These are phyloP conservation scores for Leucaena leucocephala DNA, from an alignment of 306 rosid genomes.

Conservation along the genomic window DNA sequence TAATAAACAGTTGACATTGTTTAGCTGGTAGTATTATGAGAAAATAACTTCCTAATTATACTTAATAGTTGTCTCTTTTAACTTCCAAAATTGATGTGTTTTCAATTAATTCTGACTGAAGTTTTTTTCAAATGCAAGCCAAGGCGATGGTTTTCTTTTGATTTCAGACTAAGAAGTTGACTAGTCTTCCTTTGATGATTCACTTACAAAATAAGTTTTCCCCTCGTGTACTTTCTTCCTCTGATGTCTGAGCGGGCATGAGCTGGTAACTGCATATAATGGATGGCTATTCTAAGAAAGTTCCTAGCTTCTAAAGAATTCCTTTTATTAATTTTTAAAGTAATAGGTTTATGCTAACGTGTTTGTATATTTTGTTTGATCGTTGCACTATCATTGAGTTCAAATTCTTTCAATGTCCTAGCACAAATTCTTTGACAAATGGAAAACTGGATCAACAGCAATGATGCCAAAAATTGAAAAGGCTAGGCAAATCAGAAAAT, in stretches of 20 bases:
- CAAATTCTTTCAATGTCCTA: conserved; percentile 41
- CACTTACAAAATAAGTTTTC: background rate
- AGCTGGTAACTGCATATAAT: conserved; percentile 23
- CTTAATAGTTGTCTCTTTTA: background rate
- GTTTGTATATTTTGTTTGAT: conserved; percentile 32
- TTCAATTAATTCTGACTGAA: background rate
- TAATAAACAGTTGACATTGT: background rate
- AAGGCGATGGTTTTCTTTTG: background rate
- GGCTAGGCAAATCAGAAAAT: conserved; percentile 78
- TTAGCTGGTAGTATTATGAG: background rate
- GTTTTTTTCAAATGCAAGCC: background rate
- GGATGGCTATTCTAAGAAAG: conserved; percentile 25
- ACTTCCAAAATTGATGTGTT: background rate
- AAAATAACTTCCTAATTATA: background rate
- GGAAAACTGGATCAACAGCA: conserved; percentile 79
- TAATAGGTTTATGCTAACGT: conserved; percentile 18
- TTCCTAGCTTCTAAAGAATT: conserved; percentile 10
- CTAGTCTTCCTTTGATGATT: background rate
- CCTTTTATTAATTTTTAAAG: conserved; percentile 23
- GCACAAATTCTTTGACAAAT: conserved; percentile 97
- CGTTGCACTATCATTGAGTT: conserved; percentile 39
- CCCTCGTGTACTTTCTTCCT: background rate
- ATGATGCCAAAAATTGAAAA: conserved; percentile 82
- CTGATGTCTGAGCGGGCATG: conserved; percentile 17
- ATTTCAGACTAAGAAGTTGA: background rate